These are phyloP conservation scores for Globisporangium acanthophoron DNA, from an alignment of 352 stramenopile species.

Conservation along the genomic window DNA sequence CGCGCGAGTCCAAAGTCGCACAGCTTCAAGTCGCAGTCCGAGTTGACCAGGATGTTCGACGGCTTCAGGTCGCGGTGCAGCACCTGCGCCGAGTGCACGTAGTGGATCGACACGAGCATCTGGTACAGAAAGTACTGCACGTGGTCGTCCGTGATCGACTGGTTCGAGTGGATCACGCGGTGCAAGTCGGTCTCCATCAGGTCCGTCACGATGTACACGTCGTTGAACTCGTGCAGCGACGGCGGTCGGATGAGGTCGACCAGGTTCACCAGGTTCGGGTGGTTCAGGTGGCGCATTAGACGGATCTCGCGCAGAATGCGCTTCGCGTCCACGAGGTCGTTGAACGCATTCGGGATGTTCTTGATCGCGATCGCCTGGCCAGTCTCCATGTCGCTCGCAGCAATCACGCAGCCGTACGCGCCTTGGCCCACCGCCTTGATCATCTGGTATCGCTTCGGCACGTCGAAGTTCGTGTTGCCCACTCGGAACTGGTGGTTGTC, in stretches of 20 bases:
- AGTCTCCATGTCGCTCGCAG: constrained; percentile 80
- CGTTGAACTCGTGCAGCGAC: constrained; percentile 85
- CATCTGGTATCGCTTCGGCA: constrained; percentile 84
- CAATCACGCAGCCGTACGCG: constrained; percentile 90
- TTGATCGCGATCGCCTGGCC: constrained; percentile 93
- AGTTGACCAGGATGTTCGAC: constrained; percentile 78
- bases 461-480: constrained; percentile 83
- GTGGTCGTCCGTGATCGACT: constrained; percentile 76
- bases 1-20: constrained; percentile 77
- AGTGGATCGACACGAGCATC: constrained; percentile 74
- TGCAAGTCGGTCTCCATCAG: constrained; percentile 78
- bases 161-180: constrained; percentile 77
- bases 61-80: constrained; percentile 76
- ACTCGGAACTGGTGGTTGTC: constrained; percentile 87
- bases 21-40: constrained; percentile 75
- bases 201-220: constrained; percentile 83
- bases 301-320: constrained; percentile 85
- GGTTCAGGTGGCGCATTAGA: constrained; percentile 84
- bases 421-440: constrained; percentile 89
- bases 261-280: constrained; percentile 80
- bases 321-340: constrained; percentile 85
- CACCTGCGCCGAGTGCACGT: constrained; percentile 76
- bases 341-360: constrained; percentile 93
- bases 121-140: constrained; percentile 80
- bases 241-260: constrained; percentile 73